Base-by-base conservation (phyloP, 208 protist species). In the Borovskyia barvae region DNA sequence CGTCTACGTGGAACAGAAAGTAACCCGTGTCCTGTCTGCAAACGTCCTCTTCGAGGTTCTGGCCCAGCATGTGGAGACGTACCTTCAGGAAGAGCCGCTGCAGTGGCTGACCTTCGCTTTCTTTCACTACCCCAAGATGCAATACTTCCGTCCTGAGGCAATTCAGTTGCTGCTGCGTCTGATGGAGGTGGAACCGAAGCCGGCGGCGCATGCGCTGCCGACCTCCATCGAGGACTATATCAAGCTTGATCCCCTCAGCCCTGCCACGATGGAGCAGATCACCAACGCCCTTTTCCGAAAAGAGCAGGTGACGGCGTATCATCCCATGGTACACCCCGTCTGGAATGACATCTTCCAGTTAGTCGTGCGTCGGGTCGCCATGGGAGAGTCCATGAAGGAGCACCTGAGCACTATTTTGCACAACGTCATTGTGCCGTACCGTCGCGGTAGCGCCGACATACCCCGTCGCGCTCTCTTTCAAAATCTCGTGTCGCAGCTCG, bases 291-390 rank as follows among this genome's bases (percentile, higher is more conserved):
- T 95, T 6, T 95, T 95, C 57, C 85, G 89, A 29, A 87, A 84
- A 53, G 89, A 95, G 58, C 89, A 93, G 70, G 85, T 92, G 17
- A 93, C 82, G 1, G 61, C 73, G 19, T 63, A 82, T 24, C 80
- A 95, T 61, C 89, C 89, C 22, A 92, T 92, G 89, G 77, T 92
- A 20, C 89, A 95, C 71, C 89, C 89, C 2, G 82, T 95, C 22
- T 95, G 89, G 86, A 57, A 81, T n/a, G 82, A 93, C 57, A 73
- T 91, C 54, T 84, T 95, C 48, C 43, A 84, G 24, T 74, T 92
- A 26, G 63, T 95, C n/a, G 26, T 71, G 20, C 66, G 56, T 9
- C 85, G 89, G 37, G 87, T 81, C 45, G 81, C 78, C 5, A 66
- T 54, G 25, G 89, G 89, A 20, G 85, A 95, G 77, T 92, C 89